Conservation (phyloP, 1,284 basidiomycete genomes). For the Trametes versicolor region DNA sequence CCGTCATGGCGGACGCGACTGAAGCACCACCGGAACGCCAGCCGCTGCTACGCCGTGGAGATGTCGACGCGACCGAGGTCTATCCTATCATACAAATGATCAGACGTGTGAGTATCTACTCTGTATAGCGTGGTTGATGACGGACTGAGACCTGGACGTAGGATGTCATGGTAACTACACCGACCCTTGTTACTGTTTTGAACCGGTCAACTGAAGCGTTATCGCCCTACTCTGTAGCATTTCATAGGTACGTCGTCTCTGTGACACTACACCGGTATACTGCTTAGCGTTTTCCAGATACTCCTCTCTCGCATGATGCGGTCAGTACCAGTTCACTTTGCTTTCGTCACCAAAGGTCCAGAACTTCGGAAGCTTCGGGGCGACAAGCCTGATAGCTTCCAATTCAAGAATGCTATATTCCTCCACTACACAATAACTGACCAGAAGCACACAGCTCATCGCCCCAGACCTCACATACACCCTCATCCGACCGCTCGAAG, state of each 20-base stretch:
- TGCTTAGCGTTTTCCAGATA: slow-evolving; percentile 57
- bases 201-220: background rate
- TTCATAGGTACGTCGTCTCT: slow-evolving; percentile 61
- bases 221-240: slow-evolving; percentile 50
- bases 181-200: background rate
- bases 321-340: slow-evolving; percentile 47
- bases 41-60: slow-evolving; percentile 53
- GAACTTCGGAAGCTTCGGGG: background rate
- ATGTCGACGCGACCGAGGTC: slow-evolving; percentile 64
- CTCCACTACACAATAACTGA: background rate
- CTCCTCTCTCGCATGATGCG: slow-evolving; percentile 79
- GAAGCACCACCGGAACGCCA: slow-evolving; percentile 40
- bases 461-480: slow-evolving; percentile 90
- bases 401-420: background rate
- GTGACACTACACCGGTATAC: background rate
- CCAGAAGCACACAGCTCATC: slow-evolving; percentile 58
- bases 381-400: background rate
- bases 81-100: slow-evolving; percentile 82
- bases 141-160: slow-evolving; percentile 40
- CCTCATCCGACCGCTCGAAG: slow-evolving; percentile 77
- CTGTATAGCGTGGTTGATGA: background rate
- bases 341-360: background rate
- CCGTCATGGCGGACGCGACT: slow-evolving; percentile 27
- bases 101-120: slow-evolving; percentile 55
- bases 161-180: slow-evolving; percentile 65